Percentiles rank a stretch among this genome's conserved stretches.
Evolutionary conservation across 2,329 filamentous ascomycete species (phyloP).

Genomic region (Diaporthe sp.): DNA sequence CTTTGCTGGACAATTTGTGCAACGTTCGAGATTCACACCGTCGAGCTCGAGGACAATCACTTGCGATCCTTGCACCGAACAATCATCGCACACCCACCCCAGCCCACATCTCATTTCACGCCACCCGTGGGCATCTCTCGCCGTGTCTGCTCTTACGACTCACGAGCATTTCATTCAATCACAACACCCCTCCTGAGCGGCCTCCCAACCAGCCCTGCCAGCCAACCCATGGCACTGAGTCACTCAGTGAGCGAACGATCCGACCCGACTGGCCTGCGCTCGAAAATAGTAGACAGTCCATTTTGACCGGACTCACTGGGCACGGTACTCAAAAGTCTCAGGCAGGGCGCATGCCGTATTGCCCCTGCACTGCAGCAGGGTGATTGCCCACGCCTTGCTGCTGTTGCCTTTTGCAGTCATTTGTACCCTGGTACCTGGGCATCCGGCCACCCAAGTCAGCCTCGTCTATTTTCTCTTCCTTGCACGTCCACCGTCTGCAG

Average conservation of each 20-base stretch:
- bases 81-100: slow-evolving; percentile 25
- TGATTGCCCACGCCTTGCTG: slow-evolving; percentile 30
- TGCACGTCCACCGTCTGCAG: neutral
- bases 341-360: slow-evolving; percentile 28
- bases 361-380: slow-evolving; percentile 28
- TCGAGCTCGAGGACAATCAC: slow-evolving; percentile 14
- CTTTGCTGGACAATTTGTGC: slow-evolving; percentile 17
- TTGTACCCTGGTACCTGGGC: neutral
- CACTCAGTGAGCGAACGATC: neutral
- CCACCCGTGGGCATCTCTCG: slow-evolving; percentile 11
- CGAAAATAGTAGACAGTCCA: neutral
- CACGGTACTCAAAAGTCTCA: slow-evolving; percentile 5
- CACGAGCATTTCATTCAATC: slow-evolving; percentile 1
- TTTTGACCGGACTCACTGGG: neutral
- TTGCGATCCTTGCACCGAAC: slow-evolving; percentile 18
- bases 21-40: slow-evolving; percentile 18
- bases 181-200: slow-evolving; percentile 25
- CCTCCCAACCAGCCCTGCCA: slow-evolving; percentile 15
- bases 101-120: slow-evolving; percentile 32
- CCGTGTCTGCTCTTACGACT: neutral
- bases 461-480: slow-evolving; percentile 20
- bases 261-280: slow-evolving; percentile 5
- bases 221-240: neutral
- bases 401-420: slow-evolving; percentile 13
- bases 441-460: slow-evolving; percentile 6